Conservation (phyloP, 225 moss, liverwort and hornwort genomes). For the Sphagnum tenellum region DNA sequence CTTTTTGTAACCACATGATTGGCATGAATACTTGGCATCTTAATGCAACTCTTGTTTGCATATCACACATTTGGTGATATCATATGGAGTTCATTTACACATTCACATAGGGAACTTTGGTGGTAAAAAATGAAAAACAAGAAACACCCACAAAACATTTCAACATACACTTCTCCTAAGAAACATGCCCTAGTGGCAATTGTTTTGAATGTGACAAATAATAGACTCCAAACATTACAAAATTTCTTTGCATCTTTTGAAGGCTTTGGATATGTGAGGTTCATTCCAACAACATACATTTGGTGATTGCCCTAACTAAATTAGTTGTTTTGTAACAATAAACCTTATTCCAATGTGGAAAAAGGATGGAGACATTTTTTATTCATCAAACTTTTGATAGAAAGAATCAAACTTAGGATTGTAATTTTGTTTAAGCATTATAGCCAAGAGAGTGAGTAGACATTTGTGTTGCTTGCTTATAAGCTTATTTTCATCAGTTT, state of each 20-base stretch:
- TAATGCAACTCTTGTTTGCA: constrained; percentile 99
- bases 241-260: no score
- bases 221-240: no score
- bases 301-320: no score
- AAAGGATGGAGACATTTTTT: background rate
- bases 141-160: background rate
- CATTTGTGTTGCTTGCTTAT: constrained; percentile 83
- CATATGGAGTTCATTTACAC: constrained; percentile 74
- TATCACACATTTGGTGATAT: constrained; percentile 72
- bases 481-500: constrained; percentile 91
- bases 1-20: constrained; percentile 97
- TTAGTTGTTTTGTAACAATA: background rate
- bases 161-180: no score
- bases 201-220: no score
- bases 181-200: no score
- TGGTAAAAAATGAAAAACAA: background rate
- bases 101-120: background rate
- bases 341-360: background rate
- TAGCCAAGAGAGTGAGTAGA: background rate
- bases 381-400: background rate
- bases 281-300: no score
- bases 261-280: no score
- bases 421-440: background rate
- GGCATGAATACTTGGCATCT: constrained; percentile 78
- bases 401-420: no score